Evolutionary conservation across 768 basidiomycete species (phyloP).

Genomic region (Tephrocybe sp.): DNA sequence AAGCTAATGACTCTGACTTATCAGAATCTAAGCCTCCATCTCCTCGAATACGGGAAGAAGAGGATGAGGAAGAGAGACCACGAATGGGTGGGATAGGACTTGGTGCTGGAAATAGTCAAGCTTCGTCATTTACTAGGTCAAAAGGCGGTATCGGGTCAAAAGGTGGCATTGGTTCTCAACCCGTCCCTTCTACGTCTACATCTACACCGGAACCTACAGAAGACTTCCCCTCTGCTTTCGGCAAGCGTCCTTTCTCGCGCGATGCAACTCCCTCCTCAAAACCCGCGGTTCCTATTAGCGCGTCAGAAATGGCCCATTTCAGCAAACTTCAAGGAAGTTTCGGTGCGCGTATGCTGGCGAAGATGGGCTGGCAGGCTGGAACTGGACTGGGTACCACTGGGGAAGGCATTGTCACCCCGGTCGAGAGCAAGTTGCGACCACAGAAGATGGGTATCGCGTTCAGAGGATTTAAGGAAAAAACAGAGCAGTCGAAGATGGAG

Average conservation of each 20-base stretch:
- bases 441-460: slow-evolving; percentile 87
- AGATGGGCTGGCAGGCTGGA: slow-evolving; percentile 93
- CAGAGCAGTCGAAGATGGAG: slow-evolving; percentile 79
- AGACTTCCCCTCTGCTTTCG: slow-evolving; percentile 41
- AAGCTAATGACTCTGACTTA: slow-evolving; percentile 36
- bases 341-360: slow-evolving; percentile 87
- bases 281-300: slow-evolving; percentile 50
- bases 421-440: slow-evolving; percentile 82
- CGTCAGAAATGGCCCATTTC: slow-evolving; percentile 79
- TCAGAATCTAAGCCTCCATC: slow-evolving; percentile 46
- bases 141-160: slow-evolving; percentile 42
- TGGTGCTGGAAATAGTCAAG: slow-evolving; percentile 11
- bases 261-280: slow-evolving; percentile 43
- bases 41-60: slow-evolving; percentile 52
- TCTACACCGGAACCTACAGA: slow-evolving; percentile 15
- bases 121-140: slow-evolving; percentile 22
- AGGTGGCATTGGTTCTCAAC: slow-evolving; percentile 26
- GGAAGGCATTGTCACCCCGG: slow-evolving; percentile 83
- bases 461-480: slow-evolving; percentile 86
- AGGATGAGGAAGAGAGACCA: slow-evolving; percentile 41
- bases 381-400: slow-evolving; percentile 72
- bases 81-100: slow-evolving; percentile 45
- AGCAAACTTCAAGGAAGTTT: slow-evolving; percentile 70
- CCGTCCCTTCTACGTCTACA: slow-evolving; percentile 19
- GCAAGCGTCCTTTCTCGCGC: slow-evolving; percentile 49